These are phyloP conservation scores for Stentor roeselii DNA, from an alignment of 73 alveolate genomes.

Conservation along the genomic window DNA sequence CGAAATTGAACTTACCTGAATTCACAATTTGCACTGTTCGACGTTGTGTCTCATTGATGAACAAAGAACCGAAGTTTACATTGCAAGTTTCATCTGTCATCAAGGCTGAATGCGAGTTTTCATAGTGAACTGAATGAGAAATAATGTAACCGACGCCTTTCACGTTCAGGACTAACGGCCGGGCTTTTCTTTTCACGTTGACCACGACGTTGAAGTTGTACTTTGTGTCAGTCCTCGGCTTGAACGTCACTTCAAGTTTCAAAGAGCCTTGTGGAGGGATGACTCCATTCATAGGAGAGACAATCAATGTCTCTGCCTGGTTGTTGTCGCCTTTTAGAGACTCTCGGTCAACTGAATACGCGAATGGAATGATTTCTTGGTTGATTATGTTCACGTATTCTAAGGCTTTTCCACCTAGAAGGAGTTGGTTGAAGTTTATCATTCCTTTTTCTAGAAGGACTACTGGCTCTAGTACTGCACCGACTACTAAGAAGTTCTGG, in stretches of 20 bases:
- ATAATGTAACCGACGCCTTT: constrained; percentile 98
- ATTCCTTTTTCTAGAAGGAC: constrained; percentile 96
- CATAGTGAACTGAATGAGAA: constrained; percentile 83
- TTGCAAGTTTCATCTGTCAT: constrained; percentile 69
- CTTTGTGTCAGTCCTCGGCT: constrained; percentile 95
- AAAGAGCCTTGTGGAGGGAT: constrained; percentile 87
- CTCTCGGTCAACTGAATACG: constrained; percentile 87
- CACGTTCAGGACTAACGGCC: constrained; percentile 97
- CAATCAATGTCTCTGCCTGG: constrained; percentile 93
- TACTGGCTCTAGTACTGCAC: constrained; percentile 98
- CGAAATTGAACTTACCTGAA: constrained; percentile 96
- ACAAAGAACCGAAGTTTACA: constrained; percentile 92
- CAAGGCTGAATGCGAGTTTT: constrained; percentile 64
- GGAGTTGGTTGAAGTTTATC: constrained; percentile 97
- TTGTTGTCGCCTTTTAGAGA: constrained; percentile 83
- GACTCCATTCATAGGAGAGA: constrained; percentile 94
- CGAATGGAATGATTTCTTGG: constrained; percentile 97
- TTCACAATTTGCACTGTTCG: constrained; percentile 85
- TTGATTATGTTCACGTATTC: constrained; percentile 94
- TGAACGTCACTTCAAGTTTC: constrained; percentile 92
- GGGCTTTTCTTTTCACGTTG: constrained; percentile 96
- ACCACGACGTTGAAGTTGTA: constrained; percentile 94
- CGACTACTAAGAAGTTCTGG: constrained; percentile 95
- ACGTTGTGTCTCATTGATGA: constrained; percentile 91
- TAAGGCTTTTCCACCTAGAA: constrained; percentile 96